Conservation (phyloP, 768 basidiomycete species). For the Boletus tomentosulus region DNA sequence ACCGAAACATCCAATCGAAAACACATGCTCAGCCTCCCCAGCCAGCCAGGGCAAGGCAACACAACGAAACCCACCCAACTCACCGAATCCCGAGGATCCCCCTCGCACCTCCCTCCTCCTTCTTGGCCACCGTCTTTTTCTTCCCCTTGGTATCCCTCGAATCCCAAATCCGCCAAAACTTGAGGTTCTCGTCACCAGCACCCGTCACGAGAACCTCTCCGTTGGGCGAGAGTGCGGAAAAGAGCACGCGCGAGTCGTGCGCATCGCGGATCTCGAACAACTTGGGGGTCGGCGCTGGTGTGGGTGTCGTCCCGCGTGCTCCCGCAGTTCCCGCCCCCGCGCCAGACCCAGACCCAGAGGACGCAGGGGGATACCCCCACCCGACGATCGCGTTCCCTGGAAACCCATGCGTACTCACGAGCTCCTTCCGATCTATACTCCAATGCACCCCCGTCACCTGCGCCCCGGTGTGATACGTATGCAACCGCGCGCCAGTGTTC, state of each 20-base stretch:
- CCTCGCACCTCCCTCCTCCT: conserved; percentile 32
- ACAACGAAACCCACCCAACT: neutral
- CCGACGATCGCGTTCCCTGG: conserved; percentile 82
- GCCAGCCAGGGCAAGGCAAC: neutral
- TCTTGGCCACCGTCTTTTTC: conserved; percentile 24
- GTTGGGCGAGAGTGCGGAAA: conserved; percentile 78
- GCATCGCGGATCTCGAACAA: conserved; percentile 73
- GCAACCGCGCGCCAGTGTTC: conserved; percentile 86
- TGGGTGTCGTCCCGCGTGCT: conserved; percentile 13
- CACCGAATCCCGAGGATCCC: conserved; percentile 38
- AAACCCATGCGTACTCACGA: conserved; percentile 91
- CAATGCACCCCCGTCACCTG: conserved; percentile 92
- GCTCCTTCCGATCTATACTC: conserved; percentile 83
- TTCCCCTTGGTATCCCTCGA: conserved; percentile 37
- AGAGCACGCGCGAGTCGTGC: conserved; percentile 88
- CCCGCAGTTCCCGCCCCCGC: conserved; percentile 27
- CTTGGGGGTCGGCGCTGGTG: conserved; percentile 17
- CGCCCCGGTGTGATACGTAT: conserved; percentile 80
- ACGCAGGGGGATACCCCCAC: conserved; percentile 67
- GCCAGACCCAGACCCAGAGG: conserved; percentile 37
- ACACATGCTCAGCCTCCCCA: neutral
- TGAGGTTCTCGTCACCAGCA: conserved; percentile 93
- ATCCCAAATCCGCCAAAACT: conserved; percentile 93
- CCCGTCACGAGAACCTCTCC: conserved; percentile 92
- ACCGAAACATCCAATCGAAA: neutral